A percentile compares a stretch with the other conserved stretches of the same genome.
Evolutionary conservation across 2,329 filamentous ascomycete genomes (phyloP).

Genomic region (Sclerotinia trifoliorum): DNA sequence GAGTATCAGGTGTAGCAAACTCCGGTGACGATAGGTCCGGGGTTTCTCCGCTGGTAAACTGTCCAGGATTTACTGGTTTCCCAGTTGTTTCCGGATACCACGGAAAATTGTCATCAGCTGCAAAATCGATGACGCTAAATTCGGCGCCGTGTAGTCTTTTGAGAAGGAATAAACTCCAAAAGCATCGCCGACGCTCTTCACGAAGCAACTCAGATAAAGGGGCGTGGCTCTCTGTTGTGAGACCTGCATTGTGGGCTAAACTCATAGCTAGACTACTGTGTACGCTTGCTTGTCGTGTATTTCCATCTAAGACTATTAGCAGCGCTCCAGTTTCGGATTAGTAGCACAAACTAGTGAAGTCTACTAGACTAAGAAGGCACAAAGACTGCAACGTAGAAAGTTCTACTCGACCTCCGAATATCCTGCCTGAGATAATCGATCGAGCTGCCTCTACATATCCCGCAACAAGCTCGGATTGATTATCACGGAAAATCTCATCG

Average conservation of each 20-base stretch:
- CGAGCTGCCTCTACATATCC: conserved; percentile 43
- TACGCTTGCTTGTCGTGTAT: conserved; percentile 46
- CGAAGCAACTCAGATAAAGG: conserved; percentile 27
- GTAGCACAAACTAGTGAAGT: conserved; percentile 41
- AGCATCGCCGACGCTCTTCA: conserved; percentile 40
- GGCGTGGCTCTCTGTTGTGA: conserved; percentile 41
- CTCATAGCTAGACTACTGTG: conserved; percentile 48
- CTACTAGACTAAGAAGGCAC: conserved; percentile 42
- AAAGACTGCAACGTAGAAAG: conserved; percentile 44
- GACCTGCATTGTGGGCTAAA: conserved; percentile 46
- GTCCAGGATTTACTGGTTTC: conserved; percentile 30
- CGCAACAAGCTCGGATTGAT: conserved; percentile 36
- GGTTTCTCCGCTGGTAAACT: conserved; percentile 7
- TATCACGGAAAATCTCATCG: conserved; percentile 31
- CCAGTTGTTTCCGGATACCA: conserved; percentile 44
- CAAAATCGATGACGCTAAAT: conserved; percentile 43
- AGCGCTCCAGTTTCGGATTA: no score
- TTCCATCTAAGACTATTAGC: conserved; percentile 42
- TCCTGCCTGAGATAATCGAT: conserved; percentile 39
- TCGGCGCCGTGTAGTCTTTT: conserved; percentile 33
- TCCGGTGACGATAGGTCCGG: conserved; percentile 7
- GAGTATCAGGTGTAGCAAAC: conserved; percentile 34
- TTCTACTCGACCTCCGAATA: conserved; percentile 41
- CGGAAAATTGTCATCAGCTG: conserved; percentile 41
- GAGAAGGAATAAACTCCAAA: conserved; percentile 40